A percentile compares a stretch with the other conserved stretches of the same genome.
Conservation (phyloP, 2,329 filamentous ascomycete genomes). For the Diplodia corticola region DNA sequence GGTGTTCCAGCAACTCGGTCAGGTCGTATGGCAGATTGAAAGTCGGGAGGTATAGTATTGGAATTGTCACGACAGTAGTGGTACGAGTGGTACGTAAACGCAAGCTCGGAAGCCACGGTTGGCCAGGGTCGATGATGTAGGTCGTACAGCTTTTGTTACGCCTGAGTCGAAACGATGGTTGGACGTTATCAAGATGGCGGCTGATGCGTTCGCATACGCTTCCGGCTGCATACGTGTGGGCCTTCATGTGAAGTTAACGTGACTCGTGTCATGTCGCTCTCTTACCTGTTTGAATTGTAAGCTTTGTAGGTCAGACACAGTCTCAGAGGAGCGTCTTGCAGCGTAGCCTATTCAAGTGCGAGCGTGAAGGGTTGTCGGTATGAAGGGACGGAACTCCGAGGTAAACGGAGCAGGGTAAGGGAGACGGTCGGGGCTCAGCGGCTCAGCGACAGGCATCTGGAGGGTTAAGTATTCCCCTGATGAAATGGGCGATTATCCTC, state of each 20-base stretch:
- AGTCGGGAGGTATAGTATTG: not conserved
- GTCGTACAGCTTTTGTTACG: not conserved
- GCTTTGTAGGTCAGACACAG: not conserved
- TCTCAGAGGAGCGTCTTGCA: not conserved
- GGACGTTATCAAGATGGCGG: not conserved
- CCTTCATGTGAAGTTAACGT: not conserved
- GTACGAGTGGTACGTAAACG: not conserved
- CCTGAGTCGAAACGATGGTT: not conserved
- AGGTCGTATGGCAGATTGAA: not conserved
- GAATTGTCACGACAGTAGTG: not conserved
- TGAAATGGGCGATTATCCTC: not conserved
- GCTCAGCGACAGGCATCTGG: not conserved
- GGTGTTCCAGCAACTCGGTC: not conserved
- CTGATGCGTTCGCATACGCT: not conserved
- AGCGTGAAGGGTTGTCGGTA: not conserved
- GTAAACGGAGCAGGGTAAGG: not conserved
- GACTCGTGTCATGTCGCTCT: not conserved
- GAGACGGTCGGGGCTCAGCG: not conserved
- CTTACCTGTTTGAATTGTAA: not conserved
- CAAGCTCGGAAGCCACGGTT: not conserved
- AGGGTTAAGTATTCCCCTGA: constrained; percentile 1
- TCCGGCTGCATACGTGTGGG: no score
- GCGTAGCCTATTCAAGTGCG: not conserved
- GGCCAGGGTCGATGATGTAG: not conserved
- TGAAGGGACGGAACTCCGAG: not conserved